Percentiles rank a stretch among this genome's conserved stretches.
Evolutionary conservation across 768 basidiomycete genomes (phyloP).

Genomic region (Russula virescens): DNA sequence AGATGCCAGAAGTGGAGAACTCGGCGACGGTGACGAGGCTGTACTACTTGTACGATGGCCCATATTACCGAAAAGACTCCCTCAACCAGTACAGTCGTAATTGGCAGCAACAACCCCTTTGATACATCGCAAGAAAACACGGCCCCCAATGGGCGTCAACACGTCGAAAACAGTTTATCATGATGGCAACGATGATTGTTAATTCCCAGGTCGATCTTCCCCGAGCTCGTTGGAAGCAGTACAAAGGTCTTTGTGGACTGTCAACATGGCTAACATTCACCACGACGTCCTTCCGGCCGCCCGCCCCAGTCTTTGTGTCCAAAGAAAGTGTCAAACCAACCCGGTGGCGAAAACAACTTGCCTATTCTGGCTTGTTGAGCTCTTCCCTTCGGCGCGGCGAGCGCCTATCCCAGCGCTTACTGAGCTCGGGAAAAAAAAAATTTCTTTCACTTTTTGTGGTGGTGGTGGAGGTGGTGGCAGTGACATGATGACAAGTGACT

Average conservation of each 20-base stretch:
- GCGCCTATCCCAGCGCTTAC: not conserved
- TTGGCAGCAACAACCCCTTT: not conserved
- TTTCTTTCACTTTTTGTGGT: too few relatives aligned
- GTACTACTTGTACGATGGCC: not conserved
- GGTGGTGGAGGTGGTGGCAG: too few relatives aligned
- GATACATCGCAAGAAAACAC: not conserved
- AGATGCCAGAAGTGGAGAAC: too few relatives aligned
- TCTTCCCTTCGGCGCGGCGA: not conserved
- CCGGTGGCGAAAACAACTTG: not conserved
- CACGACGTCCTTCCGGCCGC: too few relatives aligned
- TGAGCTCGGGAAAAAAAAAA: too few relatives aligned
- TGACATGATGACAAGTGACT: too few relatives aligned
- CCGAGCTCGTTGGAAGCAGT: not conserved
- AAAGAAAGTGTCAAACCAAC: too few relatives aligned
- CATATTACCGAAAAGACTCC: not conserved
- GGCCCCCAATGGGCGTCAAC: too few relatives aligned
- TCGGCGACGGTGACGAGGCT: not conserved
- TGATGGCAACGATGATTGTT: not conserved
- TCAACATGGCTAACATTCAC: not conserved
- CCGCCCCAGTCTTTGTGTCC: too few relatives aligned
- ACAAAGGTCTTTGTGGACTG: not conserved
- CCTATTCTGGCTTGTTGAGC: not conserved
- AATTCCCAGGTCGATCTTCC: not conserved
- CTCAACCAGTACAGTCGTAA: too few relatives aligned
- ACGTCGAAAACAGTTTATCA: not conserved